Base-by-base conservation (phyloP, 257 asterid species). In the Petunia axillaris region DNA sequence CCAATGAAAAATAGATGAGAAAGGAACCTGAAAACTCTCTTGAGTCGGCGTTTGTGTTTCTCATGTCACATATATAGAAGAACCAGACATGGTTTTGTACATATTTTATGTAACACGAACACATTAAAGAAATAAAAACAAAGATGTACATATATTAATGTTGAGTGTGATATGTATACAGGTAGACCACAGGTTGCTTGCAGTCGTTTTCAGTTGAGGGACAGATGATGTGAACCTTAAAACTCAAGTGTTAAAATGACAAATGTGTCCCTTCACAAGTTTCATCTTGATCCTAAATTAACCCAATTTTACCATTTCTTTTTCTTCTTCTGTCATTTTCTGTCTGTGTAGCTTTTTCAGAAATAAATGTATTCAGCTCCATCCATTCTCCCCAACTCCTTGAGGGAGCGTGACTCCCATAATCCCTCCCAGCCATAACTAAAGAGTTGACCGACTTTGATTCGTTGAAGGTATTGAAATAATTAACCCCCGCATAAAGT, bases 111-210 rank as follows among this genome's bases (percentile, higher is more conserved):
- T 10, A 65, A 71, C 44, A 48, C 59, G 11, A 48, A 35, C 60
- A 35, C 77, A 71, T 71, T 68, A 43, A 46, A 48, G 15, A 48
- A 71, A 5, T 25, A 71, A 46, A 25, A 25, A 0, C 3, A 46
- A 48, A 10, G 1, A 71, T 48, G 60, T 48, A 71, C 25, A 70
- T 70, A 46, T 35, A 46, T 3, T 48, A 35, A 71, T 25, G 60
- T 25, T 50, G 35, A 48, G 5, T 48, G 60, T 71, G 77, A 71
- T 71, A 71, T 48, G 77, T 5, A 25, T 15, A 82, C 79, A 74
- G 90, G 88, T 84, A 82, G 85, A 84, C 86, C 90, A 87, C 86
- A 57, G 88, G 78, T 87, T 84, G 81, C 85, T 87, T 81, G 85
- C 88, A 78, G 87, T 87, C 85, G 81, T 83, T 87, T 82, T 84